phyloP scores from a whole-genome alignment of 139 green algal genomes.

The Volvox reticuliferus region DNA sequence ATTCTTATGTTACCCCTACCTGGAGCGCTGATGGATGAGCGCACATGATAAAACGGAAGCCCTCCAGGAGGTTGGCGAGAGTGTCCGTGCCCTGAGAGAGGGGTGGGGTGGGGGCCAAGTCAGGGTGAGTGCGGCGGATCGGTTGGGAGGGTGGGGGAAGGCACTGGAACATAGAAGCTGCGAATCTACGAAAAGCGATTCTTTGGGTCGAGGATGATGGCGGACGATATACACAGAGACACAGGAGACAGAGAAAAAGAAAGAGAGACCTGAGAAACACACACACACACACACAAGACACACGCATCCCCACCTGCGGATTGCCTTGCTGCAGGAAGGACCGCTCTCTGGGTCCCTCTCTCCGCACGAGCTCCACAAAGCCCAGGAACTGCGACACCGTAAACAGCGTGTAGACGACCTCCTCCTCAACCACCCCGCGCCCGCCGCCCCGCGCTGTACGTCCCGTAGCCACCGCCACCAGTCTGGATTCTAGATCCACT shows the following conservation, averaged over 20 bases:
- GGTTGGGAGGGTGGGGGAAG: too few relatives aligned
- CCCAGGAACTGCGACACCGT: slow-evolving; percentile 73
- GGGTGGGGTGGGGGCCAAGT: neutral
- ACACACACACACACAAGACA: too few relatives aligned
- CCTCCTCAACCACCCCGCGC: slow-evolving; percentile 31
- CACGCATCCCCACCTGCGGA: slow-evolving; percentile 26
- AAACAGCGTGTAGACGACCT: slow-evolving; percentile 40
- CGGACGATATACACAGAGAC: too few relatives aligned
- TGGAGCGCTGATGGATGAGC: slow-evolving; percentile 61
- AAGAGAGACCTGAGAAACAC: too few relatives aligned
- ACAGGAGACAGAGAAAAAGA: too few relatives aligned
- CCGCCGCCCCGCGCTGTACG: slow-evolving; percentile 21
- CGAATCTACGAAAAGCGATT: too few relatives aligned
- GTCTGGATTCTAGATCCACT: slow-evolving; percentile 78
- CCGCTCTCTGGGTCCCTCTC: slow-evolving; percentile 75
- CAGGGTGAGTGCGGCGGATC: neutral
- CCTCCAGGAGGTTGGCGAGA: slow-evolving; percentile 76
- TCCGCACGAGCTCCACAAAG: slow-evolving; percentile 78
- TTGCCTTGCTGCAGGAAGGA: slow-evolving; percentile 67
- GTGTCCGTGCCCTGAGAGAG: slow-evolving; percentile 60
- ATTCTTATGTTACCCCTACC: neutral
- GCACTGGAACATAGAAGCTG: too few relatives aligned
- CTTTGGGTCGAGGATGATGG: too few relatives aligned
- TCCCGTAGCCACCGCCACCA: slow-evolving; percentile 73
- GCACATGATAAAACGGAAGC: slow-evolving; percentile 72